These are phyloP conservation scores for Moesziomyces sp. DNA, from an alignment of 1,284 basidiomycete species.

Conservation along the genomic window DNA sequence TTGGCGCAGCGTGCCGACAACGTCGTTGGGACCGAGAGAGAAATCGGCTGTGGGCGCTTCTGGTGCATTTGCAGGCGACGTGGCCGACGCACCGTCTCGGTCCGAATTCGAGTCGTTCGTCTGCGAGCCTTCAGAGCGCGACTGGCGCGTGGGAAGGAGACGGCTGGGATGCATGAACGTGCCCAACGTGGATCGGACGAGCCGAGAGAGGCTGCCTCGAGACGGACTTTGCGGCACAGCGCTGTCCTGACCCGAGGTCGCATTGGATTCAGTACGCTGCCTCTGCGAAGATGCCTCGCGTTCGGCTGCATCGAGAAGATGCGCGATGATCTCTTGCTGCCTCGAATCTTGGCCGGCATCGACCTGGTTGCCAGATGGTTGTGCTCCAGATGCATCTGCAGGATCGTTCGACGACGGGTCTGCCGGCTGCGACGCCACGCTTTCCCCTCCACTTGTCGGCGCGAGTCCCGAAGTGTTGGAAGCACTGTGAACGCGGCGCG, in stretches of 20 bases:
- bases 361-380: neutral
- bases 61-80: neutral
- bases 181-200: conserved; percentile 32
- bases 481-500: conserved; percentile 22
- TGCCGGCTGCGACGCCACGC: neutral
- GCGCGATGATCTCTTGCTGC: conserved; percentile 39
- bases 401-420: neutral
- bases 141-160: conserved; percentile 15
- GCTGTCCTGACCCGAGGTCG: conserved; percentile 3
- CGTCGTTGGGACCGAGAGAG: conserved; percentile 46
- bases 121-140: conserved; percentile 5
- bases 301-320: conserved; percentile 28
- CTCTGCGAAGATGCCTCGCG: conserved; percentile 29
- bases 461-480: conserved; percentile 8
- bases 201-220: conserved; percentile 23
- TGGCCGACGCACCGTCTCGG: conserved; percentile 8
- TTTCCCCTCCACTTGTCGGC: neutral
- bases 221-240: conserved; percentile 11
- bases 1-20: conserved; percentile 41
- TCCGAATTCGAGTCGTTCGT: neutral
- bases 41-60: conserved; percentile 14
- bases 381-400: neutral
- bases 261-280: conserved; percentile 6
- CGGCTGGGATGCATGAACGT: conserved; percentile 30
- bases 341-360: conserved; percentile 2